Percentiles rank a stretch among this genome's conserved stretches.
phyloP scores from a whole-genome alignment of 2,329 filamentous ascomycete species.

The Neofusicoccum kwambonambiense region DNA sequence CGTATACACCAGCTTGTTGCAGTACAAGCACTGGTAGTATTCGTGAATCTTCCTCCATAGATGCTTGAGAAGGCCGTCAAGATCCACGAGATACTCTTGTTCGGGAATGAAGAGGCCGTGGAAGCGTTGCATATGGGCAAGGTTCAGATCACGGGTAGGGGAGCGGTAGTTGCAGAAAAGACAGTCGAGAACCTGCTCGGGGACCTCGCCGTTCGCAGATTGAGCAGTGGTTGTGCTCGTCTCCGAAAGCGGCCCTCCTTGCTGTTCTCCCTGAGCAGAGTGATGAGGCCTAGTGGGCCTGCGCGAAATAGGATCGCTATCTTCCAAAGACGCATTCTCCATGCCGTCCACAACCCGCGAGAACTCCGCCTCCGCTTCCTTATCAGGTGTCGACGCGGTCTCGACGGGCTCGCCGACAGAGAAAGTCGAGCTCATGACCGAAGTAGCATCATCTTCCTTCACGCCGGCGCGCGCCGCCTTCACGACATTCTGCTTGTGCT shows the following conservation, averaged over 20 bases:
- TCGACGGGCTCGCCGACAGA: slow-evolving; percentile 79
- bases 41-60: slow-evolving; percentile 78
- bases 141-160: slow-evolving; percentile 70
- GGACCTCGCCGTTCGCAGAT: slow-evolving; percentile 26
- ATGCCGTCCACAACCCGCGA: slow-evolving; percentile 75
- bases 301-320: slow-evolving; percentile 46
- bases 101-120: slow-evolving; percentile 98
- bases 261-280: slow-evolving; percentile 36
- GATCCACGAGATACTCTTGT: slow-evolving; percentile 74
- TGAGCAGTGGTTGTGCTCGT: slow-evolving; percentile 39
- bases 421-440: slow-evolving; percentile 86
- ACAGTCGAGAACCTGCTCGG: slow-evolving; percentile 55
- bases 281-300: slow-evolving; percentile 39
- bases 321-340: slow-evolving; percentile 60
- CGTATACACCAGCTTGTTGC: slow-evolving; percentile 77
- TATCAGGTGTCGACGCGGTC: slow-evolving; percentile 57
- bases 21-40: slow-evolving; percentile 82
- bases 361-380: slow-evolving; percentile 72
- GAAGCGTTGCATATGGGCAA: slow-evolving; percentile 84
- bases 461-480: slow-evolving; percentile 37
- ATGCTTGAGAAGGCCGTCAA: slow-evolving; percentile 76
- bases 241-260: slow-evolving; percentile 35
- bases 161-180: slow-evolving; percentile 92
- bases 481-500: slow-evolving; percentile 73
- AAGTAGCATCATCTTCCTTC: slow-evolving; percentile 68